phyloP scores from a whole-genome alignment of 1,284 basidiomycete genomes.

The Ustilago cynodontis region DNA sequence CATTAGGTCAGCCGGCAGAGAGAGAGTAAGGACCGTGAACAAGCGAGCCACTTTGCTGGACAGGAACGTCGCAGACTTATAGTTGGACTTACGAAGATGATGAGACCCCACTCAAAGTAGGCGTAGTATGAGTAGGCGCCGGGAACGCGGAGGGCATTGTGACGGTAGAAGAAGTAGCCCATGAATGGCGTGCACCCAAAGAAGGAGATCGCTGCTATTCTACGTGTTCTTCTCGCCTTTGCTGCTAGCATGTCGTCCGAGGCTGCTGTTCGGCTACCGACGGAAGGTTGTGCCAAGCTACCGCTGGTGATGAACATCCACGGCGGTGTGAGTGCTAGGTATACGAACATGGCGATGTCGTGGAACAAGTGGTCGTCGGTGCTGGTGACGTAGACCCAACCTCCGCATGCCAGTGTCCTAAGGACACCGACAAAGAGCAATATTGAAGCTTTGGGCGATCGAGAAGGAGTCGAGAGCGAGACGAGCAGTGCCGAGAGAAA shows the following conservation, averaged over 20 bases:
- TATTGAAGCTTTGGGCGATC: conserved; percentile 33
- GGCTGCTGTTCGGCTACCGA: not conserved
- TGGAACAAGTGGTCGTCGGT: conserved; percentile 84
- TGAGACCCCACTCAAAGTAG: conserved; percentile 67
- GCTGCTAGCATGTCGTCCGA: conserved; percentile 29
- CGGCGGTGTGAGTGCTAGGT: conserved; percentile 69
- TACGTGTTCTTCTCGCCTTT: conserved; percentile 54
- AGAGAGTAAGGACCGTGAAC: not conserved
- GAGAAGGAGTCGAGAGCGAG: conserved; percentile 41
- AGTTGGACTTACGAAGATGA: conserved; percentile 56
- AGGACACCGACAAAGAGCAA: conserved; percentile 79
- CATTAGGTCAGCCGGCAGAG: no score
- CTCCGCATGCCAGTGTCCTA: conserved; percentile 85
- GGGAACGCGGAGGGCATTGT: conserved; percentile 60
- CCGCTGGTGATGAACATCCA: conserved; percentile 78
- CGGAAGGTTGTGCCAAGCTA: conserved; percentile 44
- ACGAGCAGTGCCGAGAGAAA: conserved; percentile 75
- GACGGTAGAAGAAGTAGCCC: conserved; percentile 62
- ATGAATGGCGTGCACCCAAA: conserved; percentile 65
- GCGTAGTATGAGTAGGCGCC: conserved; percentile 65
- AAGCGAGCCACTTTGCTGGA: not conserved
- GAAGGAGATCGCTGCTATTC: conserved; percentile 53
- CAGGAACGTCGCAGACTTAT: not conserved
- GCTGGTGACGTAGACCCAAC: conserved; percentile 91
- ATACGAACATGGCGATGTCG: conserved; percentile 86